Evolutionary conservation across 495 filamentous ascomycete genomes (phyloP).

Genomic region (Parathielavia appendiculata): DNA sequence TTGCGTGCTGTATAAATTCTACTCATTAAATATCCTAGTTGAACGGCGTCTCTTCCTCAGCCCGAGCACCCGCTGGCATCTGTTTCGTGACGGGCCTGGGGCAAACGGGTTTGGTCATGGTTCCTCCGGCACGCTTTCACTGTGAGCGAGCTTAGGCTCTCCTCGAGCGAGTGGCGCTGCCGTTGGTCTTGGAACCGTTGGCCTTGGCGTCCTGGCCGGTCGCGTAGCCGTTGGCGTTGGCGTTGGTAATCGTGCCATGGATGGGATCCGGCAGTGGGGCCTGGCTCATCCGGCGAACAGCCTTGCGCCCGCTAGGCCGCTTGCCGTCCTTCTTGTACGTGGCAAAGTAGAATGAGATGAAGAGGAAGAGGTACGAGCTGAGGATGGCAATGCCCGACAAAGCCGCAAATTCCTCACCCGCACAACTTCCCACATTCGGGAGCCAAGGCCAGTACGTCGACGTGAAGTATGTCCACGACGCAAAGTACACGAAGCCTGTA

Average conservation of each 20-base stretch:
- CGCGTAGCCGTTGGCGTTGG: conserved; percentile 28
- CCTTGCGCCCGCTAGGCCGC: conserved; percentile 52
- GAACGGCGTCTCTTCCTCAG: neutral
- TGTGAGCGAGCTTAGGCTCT: conserved; percentile 47
- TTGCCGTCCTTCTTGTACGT: conserved; percentile 89
- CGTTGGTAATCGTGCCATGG: conserved; percentile 23
- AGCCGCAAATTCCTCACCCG: conserved; percentile 96
- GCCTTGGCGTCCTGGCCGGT: conserved; percentile 37
- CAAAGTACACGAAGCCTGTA: conserved; percentile 85
- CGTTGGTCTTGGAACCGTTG: conserved; percentile 47
- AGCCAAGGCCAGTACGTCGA: conserved; percentile 84
- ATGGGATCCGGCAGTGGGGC: conserved; percentile 50
- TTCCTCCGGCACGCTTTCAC: neutral
- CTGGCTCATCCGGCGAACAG: conserved; percentile 49
- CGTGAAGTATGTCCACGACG: conserved; percentile 92
- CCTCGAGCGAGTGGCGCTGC: conserved; percentile 50
- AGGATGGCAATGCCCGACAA: conserved; percentile 89
- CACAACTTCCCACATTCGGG: conserved; percentile 78
- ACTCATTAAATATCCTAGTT: conserved; percentile 9
- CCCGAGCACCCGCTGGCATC: neutral
- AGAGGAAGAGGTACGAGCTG: conserved; percentile 89
- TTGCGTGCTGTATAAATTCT: conserved; percentile 1
- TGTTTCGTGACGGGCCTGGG: too few species aligned
- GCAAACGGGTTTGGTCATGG: too few species aligned
- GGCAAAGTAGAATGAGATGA: conserved; percentile 97